A percentile compares a stretch with the other conserved stretches of the same genome.
Conservation (phyloP, 148 eudicot species). For the Rhododendron ferrugineum region DNA sequence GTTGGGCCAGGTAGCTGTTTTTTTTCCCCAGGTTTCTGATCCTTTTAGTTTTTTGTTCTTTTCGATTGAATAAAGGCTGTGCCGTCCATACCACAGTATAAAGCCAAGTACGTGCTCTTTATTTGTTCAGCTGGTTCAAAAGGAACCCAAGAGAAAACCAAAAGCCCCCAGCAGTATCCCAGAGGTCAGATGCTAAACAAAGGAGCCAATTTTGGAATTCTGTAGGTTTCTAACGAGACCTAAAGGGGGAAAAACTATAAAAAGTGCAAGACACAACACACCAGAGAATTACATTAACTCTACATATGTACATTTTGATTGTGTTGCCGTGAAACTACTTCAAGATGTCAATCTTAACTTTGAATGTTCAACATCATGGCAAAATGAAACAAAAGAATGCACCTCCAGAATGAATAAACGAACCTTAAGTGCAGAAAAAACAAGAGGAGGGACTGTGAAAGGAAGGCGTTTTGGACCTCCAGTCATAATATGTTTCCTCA, state of each 20-base stretch:
- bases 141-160: background rate
- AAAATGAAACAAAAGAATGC: background rate
- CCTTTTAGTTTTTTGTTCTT: background rate
- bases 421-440: slow-evolving; percentile 90
- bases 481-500: slow-evolving; percentile 71
- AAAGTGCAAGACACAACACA: background rate
- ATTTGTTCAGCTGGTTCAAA: background rate
- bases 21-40: background rate
- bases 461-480: slow-evolving; percentile 91
- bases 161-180: background rate
- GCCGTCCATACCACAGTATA: background rate
- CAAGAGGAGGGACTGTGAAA: slow-evolving; percentile 87
- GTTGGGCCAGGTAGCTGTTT: background rate
- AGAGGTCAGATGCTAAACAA: background rate
- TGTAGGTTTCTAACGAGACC: background rate
- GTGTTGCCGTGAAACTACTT: background rate
- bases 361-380: background rate
- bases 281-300: background rate
- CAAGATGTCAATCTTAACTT: background rate
- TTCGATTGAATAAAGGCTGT: background rate
- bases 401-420: slow-evolving; percentile 7
- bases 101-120: background rate
- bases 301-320: background rate
- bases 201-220: background rate
- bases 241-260: background rate